These are phyloP conservation scores for Diaporthe ilicicola DNA, from an alignment of 2,329 filamentous ascomycete genomes.

Conservation along the genomic window DNA sequence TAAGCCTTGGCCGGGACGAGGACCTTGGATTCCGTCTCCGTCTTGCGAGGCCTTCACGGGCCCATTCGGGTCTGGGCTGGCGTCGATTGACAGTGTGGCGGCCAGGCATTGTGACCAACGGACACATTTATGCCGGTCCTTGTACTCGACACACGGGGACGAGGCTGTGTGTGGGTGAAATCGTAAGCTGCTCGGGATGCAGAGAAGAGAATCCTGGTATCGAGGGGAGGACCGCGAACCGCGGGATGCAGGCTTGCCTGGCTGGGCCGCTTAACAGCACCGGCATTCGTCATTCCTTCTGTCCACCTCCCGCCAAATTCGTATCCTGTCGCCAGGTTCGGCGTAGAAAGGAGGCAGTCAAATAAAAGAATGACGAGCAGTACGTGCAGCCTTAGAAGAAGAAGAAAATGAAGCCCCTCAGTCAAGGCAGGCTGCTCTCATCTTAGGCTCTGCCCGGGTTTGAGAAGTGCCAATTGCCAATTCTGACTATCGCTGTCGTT, in stretches of 20 bases:
- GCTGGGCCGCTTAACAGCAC: conserved; percentile 19
- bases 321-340: conserved; percentile 11
- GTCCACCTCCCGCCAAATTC: neutral
- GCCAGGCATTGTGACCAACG: neutral
- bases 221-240: neutral
- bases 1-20: conserved; percentile 6
- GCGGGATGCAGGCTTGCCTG: conserved; percentile 11
- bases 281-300: neutral
- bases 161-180: conserved; percentile 2
- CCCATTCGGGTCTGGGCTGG: neutral
- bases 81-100: neutral
- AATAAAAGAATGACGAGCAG: conserved; percentile 19
- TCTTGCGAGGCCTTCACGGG: neutral
- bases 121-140: conserved; percentile 17
- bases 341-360: conserved; percentile 5
- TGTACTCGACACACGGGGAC: neutral
- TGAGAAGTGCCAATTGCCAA: conserved; percentile 17
- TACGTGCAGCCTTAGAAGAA: neutral
- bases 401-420: neutral
- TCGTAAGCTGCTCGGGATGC: conserved; percentile 19
- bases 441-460: neutral
- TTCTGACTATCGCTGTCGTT: conserved; percentile 20
- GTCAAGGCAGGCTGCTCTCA: neutral
- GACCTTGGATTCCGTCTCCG: neutral
- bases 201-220: conserved; percentile 14